Base-by-base conservation (phyloP, 2,329 filamentous ascomycete genomes). In the Neocucurbitaria cava region DNA sequence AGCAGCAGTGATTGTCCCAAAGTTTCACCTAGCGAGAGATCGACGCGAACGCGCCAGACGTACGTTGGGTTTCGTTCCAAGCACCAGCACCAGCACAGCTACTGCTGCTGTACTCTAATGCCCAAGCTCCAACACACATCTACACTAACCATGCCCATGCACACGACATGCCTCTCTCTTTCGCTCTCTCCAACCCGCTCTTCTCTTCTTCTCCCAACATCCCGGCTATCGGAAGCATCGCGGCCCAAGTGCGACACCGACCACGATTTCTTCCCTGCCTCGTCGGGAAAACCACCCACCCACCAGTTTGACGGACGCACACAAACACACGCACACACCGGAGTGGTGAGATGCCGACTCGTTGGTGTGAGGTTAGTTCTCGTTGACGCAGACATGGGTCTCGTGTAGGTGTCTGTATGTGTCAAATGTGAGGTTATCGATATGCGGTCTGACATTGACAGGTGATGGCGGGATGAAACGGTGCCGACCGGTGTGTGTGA, bases 391-490 rank as follows among this genome's bases (percentile, higher is more conserved):
- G n/a, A 18, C 20, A 15, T 33, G 18, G 35, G 48, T 54, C 52
- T 59, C 49, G n/a, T n/a, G n/a, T n/a, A n/a, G n/a, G n/a, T n/a
- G n/a, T n/a, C n/a, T n/a, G n/a, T n/a, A n/a, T n/a, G n/a, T n/a
- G n/a, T n/a, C n/a, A n/a, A 53, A 62, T 59, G 62, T 55, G 53
- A 62, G 62, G 53, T 65, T 62, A 63, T 61, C 49, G 47, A 33
- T 44, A 59, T 52, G 55, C 20, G 49, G 62, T 54, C 54, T 65
- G 62, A 65, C 58, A 58, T 54, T 61, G 62, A 58, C 59, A 58
- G 41, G 15, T 46, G 53, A 45, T 39, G 31, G 48, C 45, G 50
- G 49, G 48, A n/a, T n/a, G n/a, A n/a, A 51, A 43, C 17, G 38
- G 39, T n/a, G n/a, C n/a, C n/a, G n/a, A n/a, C n/a, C n/a, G n/a